These are phyloP conservation scores for Funneliformis mosseae DNA, from an alignment of 192 early-diverging fungal genomes.

Conservation along the genomic window DNA sequence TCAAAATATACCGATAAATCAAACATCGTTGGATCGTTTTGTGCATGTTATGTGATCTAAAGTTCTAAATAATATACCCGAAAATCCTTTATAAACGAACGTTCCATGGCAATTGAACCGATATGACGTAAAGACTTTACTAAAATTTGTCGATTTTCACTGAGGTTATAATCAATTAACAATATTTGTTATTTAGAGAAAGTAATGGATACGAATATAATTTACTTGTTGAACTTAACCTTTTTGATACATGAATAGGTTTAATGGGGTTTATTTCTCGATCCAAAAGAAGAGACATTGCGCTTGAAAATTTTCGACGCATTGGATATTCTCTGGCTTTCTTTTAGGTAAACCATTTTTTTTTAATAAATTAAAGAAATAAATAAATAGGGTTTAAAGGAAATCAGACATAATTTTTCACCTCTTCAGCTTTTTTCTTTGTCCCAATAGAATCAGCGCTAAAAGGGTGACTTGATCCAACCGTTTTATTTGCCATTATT, in stretches of 20 bases:
- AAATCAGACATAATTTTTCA: not conserved
- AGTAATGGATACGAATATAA: not conserved
- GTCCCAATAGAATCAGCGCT: slow-evolving; percentile 3
- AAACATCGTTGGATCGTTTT: not conserved
- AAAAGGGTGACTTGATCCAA: not conserved
- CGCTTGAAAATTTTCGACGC: not conserved
- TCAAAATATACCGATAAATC: not conserved
- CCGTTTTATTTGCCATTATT: not conserved
- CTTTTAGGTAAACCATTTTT: not conserved
- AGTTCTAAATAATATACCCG: not conserved
- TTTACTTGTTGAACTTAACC: not conserved
- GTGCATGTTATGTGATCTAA: not conserved
- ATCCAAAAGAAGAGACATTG: not conserved
- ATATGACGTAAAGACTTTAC: not conserved
- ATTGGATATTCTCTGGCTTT: not conserved
- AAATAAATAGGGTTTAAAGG: not conserved
- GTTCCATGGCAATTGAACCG: not conserved
- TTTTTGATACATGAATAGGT: not conserved
- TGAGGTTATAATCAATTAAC: not conserved
- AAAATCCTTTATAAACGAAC: not conserved
- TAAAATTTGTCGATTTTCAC: not conserved
- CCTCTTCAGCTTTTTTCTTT: not conserved
- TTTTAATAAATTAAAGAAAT: not conserved
- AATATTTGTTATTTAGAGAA: not conserved
- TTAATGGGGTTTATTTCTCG: not conserved